A percentile compares a stretch with the other conserved stretches of the same genome.
Evolutionary conservation across 345 rosid genomes (phyloP).

Genomic region (Mercurialis annua): DNA sequence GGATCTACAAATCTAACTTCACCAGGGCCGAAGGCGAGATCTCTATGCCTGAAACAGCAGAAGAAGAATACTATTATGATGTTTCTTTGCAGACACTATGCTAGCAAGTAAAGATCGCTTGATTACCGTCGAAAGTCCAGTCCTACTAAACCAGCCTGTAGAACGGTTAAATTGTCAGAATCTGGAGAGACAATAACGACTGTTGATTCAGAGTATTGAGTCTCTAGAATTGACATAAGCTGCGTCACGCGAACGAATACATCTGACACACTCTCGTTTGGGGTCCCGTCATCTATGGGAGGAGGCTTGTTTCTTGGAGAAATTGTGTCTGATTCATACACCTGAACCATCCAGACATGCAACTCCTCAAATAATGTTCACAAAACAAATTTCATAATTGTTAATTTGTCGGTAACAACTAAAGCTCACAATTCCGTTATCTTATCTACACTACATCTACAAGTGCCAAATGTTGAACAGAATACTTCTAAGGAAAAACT

Average conservation of each 20-base stretch:
- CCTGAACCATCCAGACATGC: conserved; percentile 36
- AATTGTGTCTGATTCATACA: conserved; percentile 71
- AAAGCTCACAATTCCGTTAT: not conserved
- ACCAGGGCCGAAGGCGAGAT: conserved; percentile 68
- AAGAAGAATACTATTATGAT: not conserved
- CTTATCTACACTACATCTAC: not conserved
- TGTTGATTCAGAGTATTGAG: conserved; percentile 80
- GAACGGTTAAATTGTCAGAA: conserved; percentile 78
- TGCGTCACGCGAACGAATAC: conserved; percentile 92
- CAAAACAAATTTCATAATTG: not conserved
- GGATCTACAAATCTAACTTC: conserved; percentile 75
- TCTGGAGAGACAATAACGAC: conserved; percentile 77
- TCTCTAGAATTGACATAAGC: conserved; percentile 93
- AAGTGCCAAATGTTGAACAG: not conserved
- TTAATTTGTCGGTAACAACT: not conserved
- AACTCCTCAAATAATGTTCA: not conserved
- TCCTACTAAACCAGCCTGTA: conserved; percentile 82
- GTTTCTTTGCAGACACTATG: not conserved
- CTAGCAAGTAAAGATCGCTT: not conserved
- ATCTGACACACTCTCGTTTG: conserved; percentile 79
- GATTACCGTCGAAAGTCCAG: conserved; percentile 77
- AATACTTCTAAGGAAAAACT: not conserved
- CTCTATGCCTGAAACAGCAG: conserved; percentile 57
- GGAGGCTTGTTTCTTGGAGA: conserved; percentile 84
- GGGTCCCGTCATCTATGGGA: conserved; percentile 87